Evolutionary conservation across 116 monocot genomes (phyloP).

Genomic region (Cymodocea nodosa): DNA sequence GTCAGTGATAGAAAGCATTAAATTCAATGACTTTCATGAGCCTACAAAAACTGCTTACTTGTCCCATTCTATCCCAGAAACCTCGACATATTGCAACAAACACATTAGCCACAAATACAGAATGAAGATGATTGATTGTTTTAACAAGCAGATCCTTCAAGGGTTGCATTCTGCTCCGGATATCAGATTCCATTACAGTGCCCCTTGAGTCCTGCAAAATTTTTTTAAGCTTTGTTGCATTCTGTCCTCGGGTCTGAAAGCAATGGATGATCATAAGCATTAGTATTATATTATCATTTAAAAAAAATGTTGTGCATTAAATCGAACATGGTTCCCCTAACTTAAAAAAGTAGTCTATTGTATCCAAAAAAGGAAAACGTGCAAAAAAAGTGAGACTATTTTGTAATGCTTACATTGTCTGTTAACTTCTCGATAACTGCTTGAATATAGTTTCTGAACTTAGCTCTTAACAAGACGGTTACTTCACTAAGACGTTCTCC

Average conservation of each 20-base stretch:
- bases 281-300: not conserved
- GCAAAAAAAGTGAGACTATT: not conserved
- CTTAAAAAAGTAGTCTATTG: too few species aligned
- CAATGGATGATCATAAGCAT: not conserved
- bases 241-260: constrained; percentile 49
- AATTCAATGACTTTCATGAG: not conserved
- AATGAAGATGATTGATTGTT: constrained; percentile 61
- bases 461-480: constrained; percentile 71
- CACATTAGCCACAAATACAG: constrained; percentile 54
- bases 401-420: constrained; percentile 62
- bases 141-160: constrained; percentile 67
- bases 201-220: constrained; percentile 89
- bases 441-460: constrained; percentile 90
- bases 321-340: too few species aligned
- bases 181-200: constrained; percentile 62
- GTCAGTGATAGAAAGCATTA: too few species aligned
- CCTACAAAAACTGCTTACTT: constrained; percentile 23
- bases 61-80: constrained; percentile 95
- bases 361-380: not conserved
- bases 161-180: constrained; percentile 76
- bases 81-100: constrained; percentile 81
- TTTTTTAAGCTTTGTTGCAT: constrained; percentile 78
- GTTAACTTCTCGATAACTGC: constrained; percentile 85
- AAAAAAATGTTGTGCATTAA: not conserved
- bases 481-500: constrained; percentile 88